Evolutionary conservation across 1,284 basidiomycete species (phyloP).

Genomic region (Microbotryum violaceum): DNA sequence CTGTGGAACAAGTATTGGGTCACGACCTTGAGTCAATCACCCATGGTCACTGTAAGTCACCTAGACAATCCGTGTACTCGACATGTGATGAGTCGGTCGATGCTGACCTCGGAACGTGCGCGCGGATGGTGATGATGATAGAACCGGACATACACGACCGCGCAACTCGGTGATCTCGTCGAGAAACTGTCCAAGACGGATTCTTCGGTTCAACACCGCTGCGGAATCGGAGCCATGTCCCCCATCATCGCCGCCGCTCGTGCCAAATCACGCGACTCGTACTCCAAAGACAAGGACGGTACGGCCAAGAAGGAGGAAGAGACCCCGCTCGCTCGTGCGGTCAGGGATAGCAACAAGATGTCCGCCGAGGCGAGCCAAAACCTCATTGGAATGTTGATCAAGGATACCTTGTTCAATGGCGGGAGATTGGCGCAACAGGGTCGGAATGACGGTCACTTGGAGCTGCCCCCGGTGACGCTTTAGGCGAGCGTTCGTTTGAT

Average conservation of each 20-base stretch:
- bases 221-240: slow-evolving; percentile 23
- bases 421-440: too few relatives aligned
- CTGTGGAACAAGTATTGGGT: slow-evolving; percentile 99
- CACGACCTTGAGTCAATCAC: slow-evolving; percentile 83
- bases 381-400: slow-evolving; percentile 28
- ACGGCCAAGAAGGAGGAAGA: slow-evolving; percentile 10
- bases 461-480: too few relatives aligned
- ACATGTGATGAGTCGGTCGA: background rate
- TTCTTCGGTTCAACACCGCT: slow-evolving; percentile 28
- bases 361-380: slow-evolving; percentile 23
- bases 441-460: too few relatives aligned
- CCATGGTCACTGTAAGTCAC: slow-evolving; percentile 69
- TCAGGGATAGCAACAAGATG: slow-evolving; percentile 27
- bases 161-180: slow-evolving; percentile 77
- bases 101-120: background rate
- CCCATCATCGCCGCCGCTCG: slow-evolving; percentile 27
- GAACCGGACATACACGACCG: slow-evolving; percentile 86
- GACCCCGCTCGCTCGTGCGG: slow-evolving; percentile 22
- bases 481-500: too few relatives aligned
- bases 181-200: slow-evolving; percentile 58
- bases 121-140: slow-evolving; percentile 39
- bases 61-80: background rate
- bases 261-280: slow-evolving; percentile 7
- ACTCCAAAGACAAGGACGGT: background rate
- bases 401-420: slow-evolving; percentile 30